Evolutionary conservation across 306 rosid genomes (phyloP).

Genomic region (Cicer yamashitae): DNA sequence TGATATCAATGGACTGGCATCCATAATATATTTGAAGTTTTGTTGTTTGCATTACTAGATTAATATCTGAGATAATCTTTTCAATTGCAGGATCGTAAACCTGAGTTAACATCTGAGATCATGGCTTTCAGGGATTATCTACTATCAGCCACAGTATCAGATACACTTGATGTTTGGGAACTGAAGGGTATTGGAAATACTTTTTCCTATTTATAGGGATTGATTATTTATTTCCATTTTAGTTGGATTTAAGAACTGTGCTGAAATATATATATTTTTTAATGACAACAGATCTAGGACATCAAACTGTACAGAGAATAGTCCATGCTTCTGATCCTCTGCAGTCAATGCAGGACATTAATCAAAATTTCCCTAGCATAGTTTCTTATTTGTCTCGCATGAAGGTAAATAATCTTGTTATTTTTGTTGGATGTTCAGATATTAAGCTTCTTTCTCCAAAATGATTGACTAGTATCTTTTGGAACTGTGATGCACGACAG

Average conservation of each 20-base stretch:
- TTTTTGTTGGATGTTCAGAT: constrained; percentile 34
- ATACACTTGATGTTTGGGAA: constrained; percentile 98
- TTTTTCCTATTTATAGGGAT: constrained; percentile 13
- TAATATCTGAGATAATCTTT: constrained; percentile 27
- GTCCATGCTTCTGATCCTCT: constrained; percentile 97
- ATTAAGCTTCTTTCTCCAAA: constrained; percentile 28
- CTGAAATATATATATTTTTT: constrained; percentile 27
- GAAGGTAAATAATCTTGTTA: constrained; percentile 65
- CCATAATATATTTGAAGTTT: not conserved
- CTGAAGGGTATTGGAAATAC: constrained; percentile 70
- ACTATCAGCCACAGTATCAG: constrained; percentile 86
- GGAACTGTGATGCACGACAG: constrained; percentile 56
- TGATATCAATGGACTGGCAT: constrained; percentile 22
- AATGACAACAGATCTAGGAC: constrained; percentile 81
- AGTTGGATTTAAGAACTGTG: constrained; percentile 34
- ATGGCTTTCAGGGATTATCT: constrained; percentile 96
- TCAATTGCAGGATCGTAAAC: constrained; percentile 82
- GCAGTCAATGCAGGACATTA: constrained; percentile 97
- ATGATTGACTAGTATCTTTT: constrained; percentile 39
- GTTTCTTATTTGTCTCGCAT: constrained; percentile 98
- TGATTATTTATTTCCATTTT: constrained; percentile 20
- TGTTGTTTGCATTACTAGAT: constrained; percentile 17
- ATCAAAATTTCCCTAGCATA: constrained; percentile 92
- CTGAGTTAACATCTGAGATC: constrained; percentile 81
- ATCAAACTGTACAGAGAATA: constrained; percentile 98